Percentiles rank a stretch among this genome's conserved stretches.
phyloP scores from a whole-genome alignment of 2,329 filamentous ascomycete species.

The Didymella glomerata region DNA sequence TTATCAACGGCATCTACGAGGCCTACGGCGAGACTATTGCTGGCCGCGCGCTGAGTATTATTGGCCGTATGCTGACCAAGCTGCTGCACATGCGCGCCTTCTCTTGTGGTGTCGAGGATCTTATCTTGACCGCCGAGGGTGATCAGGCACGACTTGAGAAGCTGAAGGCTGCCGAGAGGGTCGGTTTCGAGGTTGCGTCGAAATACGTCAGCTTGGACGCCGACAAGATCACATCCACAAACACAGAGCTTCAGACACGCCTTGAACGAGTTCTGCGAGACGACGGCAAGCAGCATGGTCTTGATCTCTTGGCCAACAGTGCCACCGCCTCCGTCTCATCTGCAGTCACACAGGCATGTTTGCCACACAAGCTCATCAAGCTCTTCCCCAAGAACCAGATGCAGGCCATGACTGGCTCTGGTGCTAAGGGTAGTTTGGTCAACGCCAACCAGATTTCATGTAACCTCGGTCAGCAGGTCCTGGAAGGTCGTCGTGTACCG shows the following conservation, averaged over 20 bases:
- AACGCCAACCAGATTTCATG: slow-evolving; percentile 98
- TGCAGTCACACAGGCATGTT: slow-evolving; percentile 77
- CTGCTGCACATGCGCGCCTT: slow-evolving; percentile 94
- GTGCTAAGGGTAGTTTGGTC: slow-evolving; percentile 90
- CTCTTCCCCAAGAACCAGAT: slow-evolving; percentile 97
- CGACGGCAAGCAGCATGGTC: slow-evolving; percentile 85
- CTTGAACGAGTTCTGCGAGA: slow-evolving; percentile 91
- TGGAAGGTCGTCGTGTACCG: slow-evolving; percentile 93
- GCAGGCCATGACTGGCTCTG: slow-evolving; percentile 98
- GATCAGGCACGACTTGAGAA: slow-evolving; percentile 75
- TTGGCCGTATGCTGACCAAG: slow-evolving; percentile 88
- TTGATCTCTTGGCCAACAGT: slow-evolving; percentile 88
- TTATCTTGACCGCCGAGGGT: slow-evolving; percentile 82
- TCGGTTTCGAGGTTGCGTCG: slow-evolving; percentile 82
- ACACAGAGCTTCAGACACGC: slow-evolving; percentile 76
- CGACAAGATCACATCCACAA: slow-evolving; percentile 66
- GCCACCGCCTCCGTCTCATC: slow-evolving; percentile 76
- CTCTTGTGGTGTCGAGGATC: slow-evolving; percentile 96
- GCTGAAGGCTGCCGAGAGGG: slow-evolving; percentile 70
- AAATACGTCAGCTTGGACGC: slow-evolving; percentile 87
- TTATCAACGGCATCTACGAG: slow-evolving; percentile 93
- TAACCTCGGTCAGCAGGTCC: slow-evolving; percentile 93
- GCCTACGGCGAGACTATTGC: slow-evolving; percentile 88
- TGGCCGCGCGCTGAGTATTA: slow-evolving; percentile 85
- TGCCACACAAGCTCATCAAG: slow-evolving; percentile 85